Evolutionary conservation across 225 moss, liverwort and hornwort genomes (phyloP).

Genomic region (Pleurozium schreberi): DNA sequence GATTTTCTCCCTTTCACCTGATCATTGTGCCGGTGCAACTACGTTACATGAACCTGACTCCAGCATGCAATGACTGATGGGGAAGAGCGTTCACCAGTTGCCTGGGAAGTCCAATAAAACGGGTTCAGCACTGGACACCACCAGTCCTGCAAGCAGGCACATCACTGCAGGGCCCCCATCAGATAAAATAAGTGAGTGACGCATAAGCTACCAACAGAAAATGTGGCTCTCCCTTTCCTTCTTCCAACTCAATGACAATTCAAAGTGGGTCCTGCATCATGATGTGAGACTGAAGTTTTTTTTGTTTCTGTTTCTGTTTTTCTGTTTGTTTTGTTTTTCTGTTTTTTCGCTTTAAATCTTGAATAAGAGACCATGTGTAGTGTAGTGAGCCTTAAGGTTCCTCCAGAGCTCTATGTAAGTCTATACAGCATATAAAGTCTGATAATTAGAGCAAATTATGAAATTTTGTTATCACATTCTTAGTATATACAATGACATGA

Average conservation of each 20-base stretch:
- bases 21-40: background rate
- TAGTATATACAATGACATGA: background rate
- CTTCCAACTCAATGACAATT: background rate
- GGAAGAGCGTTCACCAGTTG: background rate
- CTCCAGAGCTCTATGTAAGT: too few species aligned
- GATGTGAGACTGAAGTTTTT: background rate
- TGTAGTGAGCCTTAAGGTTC: background rate
- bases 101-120: background rate
- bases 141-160: background rate
- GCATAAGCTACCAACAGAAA: background rate
- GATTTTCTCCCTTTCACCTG: background rate
- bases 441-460: background rate
- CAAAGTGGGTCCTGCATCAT: background rate
- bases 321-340: too few species aligned
- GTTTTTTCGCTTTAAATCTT: background rate
- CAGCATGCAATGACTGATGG: background rate
- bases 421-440: background rate
- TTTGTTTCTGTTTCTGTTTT: background rate
- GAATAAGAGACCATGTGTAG: background rate
- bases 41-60: background rate
- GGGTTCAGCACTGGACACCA: background rate
- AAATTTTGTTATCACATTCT: background rate
- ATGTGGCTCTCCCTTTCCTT: background rate
- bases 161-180: background rate
- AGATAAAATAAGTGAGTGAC: background rate